Percentiles rank a stretch among this genome's conserved stretches.
Evolutionary conservation across 768 basidiomycete species (phyloP).

Genomic region (Butyriboletus loyo): DNA sequence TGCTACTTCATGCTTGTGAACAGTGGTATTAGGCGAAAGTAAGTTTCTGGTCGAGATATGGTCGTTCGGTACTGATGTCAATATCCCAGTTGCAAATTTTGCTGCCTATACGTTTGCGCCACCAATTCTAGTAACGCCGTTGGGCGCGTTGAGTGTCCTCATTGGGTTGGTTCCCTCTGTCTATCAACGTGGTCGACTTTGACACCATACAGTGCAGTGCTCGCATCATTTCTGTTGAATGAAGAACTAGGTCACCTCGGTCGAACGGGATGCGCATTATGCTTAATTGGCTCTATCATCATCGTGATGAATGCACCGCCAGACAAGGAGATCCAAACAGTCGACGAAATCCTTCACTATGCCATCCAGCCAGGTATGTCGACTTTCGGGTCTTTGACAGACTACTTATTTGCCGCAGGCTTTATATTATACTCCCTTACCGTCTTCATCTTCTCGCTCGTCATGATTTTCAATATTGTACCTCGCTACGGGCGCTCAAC

Average conservation of each 20-base stretch:
- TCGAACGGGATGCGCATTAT: constrained; percentile 79
- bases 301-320: constrained; percentile 96
- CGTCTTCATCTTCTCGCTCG: constrained; percentile 72
- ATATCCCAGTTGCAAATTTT: constrained; percentile 71
- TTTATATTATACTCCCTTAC: constrained; percentile 90
- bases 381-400: background rate
- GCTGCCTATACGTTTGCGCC: constrained; percentile 98
- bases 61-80: constrained; percentile 2
- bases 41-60: constrained; percentile 13
- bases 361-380: constrained; percentile 87
- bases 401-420: constrained; percentile 45
- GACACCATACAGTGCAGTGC: constrained; percentile 64
- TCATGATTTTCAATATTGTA: constrained; percentile 84
- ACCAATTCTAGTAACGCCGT: constrained; percentile 94
- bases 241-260: constrained; percentile 95
- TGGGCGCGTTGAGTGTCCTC: constrained; percentile 95
- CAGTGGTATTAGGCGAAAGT: constrained; percentile 95
- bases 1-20: background rate
- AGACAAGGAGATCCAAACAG: constrained; percentile 89
- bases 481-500: constrained; percentile 86
- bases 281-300: constrained; percentile 83
- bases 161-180: constrained; percentile 67
- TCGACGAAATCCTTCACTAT: constrained; percentile 89
- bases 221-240: constrained; percentile 89
- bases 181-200: background rate